Percentiles rank a stretch among this genome's conserved stretches.
phyloP scores from a whole-genome alignment of 2,329 filamentous ascomycete species.

The Neobulgaria alba region DNA sequence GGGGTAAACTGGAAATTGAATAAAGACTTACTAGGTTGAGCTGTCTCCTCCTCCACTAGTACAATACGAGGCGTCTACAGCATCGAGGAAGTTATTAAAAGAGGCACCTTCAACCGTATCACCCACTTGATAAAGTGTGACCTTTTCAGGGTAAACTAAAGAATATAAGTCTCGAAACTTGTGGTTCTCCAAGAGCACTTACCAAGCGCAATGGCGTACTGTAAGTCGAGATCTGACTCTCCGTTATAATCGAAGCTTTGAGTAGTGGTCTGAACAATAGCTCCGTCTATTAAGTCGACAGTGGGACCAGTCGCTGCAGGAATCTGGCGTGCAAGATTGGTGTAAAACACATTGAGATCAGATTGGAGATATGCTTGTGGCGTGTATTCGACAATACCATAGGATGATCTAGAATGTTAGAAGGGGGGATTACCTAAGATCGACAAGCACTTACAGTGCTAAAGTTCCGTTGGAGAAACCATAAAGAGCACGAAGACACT shows the following conservation, averaged over 20 bases:
- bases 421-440: too few species aligned
- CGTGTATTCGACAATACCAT: conserved; percentile 43
- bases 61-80: conserved; percentile 8
- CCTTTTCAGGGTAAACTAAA: conserved; percentile 43
- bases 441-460: conserved; percentile 4
- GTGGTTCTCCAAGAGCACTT: conserved; percentile 29
- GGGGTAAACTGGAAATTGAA: background rate
- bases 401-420: conserved; percentile 26
- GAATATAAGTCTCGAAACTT: background rate
- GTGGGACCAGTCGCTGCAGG: conserved; percentile 35
- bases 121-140: conserved; percentile 25
- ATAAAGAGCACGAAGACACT: conserved; percentile 12
- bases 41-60: conserved; percentile 17
- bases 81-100: conserved; percentile 12
- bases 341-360: conserved; percentile 40
- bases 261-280: conserved; percentile 33
- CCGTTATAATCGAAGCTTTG: conserved; percentile 33
- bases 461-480: conserved; percentile 28
- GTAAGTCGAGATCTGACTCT: conserved; percentile 46
- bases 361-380: conserved; percentile 40
- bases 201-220: conserved; percentile 45
- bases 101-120: conserved; percentile 9
- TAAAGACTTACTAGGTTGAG: conserved; percentile 17
- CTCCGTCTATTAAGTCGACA: conserved; percentile 39
- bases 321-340: conserved; percentile 34